Evolutionary conservation across 441 rosid species (phyloP), one percentile per base, ranked within the genome.

Genomic region (Pelargonium australe): DNA sequence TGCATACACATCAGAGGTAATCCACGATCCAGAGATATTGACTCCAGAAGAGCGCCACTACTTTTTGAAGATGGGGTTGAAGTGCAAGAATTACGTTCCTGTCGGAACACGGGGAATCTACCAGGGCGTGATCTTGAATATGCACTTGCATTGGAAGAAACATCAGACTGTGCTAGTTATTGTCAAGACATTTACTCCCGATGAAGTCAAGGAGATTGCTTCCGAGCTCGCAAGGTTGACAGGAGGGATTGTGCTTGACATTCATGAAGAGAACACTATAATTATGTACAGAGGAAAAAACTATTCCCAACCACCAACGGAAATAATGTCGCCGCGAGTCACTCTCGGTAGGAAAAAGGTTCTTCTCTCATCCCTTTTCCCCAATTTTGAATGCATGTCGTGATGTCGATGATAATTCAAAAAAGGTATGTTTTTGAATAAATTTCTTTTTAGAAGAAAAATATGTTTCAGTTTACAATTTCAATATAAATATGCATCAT

Each of bases 61-160:
- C 82, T 95, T 83, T 72, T 70, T 90, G 67, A 95, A 92, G 89
- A 95, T 87, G 98, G 97, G 90, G 41, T 82, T 83, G 67, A 92
- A 92, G 88, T 81, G 90, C 79, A 95, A 90, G 83, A 90, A 95
- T 47, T 92, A 95, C 14, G 99, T 95, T 44, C 98, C 99, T 0
- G 84, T 95, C 1, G 97, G 97, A 58, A 87, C 96, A 70, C 77
- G 96, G 13, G 98, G 99, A 40, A 85, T 95, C 44, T 95, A 90
- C 84, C 97, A 95, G 74, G 96, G 99, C 72, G 98, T 95, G 63
- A 92, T 92, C 75, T 80, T 95, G 64, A 95, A 95, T 79, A 95
- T 95, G 99, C 98, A 95, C 77, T 85, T 95, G 82, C 99, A 92
- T 72, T 95, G 98, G 99, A 92, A 92, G 93, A 95, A 92, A 73